Evolutionary conservation across 495 filamentous ascomycete species (phyloP).

Genomic region (Letharia lupina): DNA sequence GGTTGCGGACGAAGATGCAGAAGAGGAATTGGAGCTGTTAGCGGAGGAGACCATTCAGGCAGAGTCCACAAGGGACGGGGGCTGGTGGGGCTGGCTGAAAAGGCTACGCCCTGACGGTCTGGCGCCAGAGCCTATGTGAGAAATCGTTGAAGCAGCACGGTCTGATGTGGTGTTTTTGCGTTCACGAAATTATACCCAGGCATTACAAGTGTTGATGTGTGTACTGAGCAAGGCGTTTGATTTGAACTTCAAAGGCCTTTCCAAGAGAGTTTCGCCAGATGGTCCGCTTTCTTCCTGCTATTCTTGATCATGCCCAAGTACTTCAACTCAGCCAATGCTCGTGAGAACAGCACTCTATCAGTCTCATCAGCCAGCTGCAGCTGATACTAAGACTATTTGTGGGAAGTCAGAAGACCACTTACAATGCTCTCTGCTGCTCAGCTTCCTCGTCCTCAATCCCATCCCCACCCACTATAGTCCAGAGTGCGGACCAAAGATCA

Average conservation of each 20-base stretch:
- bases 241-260: constrained; percentile 45
- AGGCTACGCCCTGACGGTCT: constrained; percentile 12
- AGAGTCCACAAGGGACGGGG: background rate
- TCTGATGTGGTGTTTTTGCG: background rate
- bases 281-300: constrained; percentile 85
- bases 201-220: background rate
- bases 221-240: background rate
- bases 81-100: constrained; percentile 13
- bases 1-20: constrained; percentile 9
- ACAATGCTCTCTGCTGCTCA: constrained; percentile 38
- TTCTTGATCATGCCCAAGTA: constrained; percentile 78
- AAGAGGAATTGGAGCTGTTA: constrained; percentile 17
- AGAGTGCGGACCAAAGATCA: constrained; percentile 86
- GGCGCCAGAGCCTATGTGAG: background rate
- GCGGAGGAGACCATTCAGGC: constrained; percentile 5
- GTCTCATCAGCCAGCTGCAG: constrained; percentile 26
- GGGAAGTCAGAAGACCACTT: constrained; percentile 11
- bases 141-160: background rate
- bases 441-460: constrained; percentile 41
- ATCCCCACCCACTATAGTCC: constrained; percentile 61
- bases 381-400: background rate
- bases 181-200: constrained; percentile 7
- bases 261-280: constrained; percentile 75
- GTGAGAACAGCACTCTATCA: constrained; percentile 65
- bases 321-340: constrained; percentile 72